Evolutionary conservation across 768 basidiomycete genomes (phyloP).

Genomic region (Leucocoprinus leucothites): DNA sequence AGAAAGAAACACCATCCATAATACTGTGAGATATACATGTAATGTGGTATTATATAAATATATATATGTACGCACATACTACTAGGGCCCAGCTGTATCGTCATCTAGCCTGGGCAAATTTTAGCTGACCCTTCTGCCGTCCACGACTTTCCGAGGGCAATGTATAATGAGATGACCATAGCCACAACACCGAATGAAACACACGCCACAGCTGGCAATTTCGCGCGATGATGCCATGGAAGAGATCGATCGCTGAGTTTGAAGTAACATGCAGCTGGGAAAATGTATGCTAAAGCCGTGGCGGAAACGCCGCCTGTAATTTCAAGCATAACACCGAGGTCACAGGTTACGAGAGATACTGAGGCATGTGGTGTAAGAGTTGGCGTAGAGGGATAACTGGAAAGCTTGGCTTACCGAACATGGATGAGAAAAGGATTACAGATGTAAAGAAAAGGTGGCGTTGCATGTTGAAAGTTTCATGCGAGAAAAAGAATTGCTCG

Average conservation of each 20-base stretch:
- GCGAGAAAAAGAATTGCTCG: slow-evolving; percentile 94
- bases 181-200: slow-evolving; percentile 72
- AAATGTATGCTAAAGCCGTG: slow-evolving; percentile 90
- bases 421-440: slow-evolving; percentile 73
- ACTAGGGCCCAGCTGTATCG: too few relatives aligned
- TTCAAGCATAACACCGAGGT: slow-evolving; percentile 97
- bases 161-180: slow-evolving; percentile 71
- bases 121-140: slow-evolving; percentile 65
- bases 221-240: slow-evolving; percentile 68
- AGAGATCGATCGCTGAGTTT: slow-evolving; percentile 56
- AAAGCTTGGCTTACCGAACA: slow-evolving; percentile 41
- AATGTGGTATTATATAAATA: too few relatives aligned
- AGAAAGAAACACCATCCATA: too few relatives aligned
- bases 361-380: slow-evolving; percentile 12
- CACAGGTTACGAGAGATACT: slow-evolving; percentile 93
- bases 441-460: slow-evolving; percentile 92
- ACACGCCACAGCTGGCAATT: slow-evolving; percentile 74
- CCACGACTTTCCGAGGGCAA: slow-evolving; percentile 80
- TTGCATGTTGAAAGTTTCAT: slow-evolving; percentile 75
- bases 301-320: slow-evolving; percentile 97
- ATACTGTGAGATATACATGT: too few relatives aligned
- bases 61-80: too few relatives aligned
- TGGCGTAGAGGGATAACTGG: neutral
- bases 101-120: slow-evolving; percentile 47
- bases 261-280: slow-evolving; percentile 84